Conservation (phyloP, 768 basidiomycete genomes). For the Hypholoma sublateritium region DNA sequence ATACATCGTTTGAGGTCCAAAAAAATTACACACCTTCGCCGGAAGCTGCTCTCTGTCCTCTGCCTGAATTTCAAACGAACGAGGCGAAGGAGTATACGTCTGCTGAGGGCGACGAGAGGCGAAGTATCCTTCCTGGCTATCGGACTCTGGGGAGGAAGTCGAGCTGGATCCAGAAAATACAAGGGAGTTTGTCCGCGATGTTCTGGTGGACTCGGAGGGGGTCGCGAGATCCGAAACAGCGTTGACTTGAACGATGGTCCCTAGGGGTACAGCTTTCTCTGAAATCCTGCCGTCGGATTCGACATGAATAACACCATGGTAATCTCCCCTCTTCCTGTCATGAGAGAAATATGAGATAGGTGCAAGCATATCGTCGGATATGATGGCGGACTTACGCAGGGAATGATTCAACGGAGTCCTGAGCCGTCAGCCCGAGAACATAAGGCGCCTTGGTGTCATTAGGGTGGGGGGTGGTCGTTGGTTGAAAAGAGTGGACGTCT, state of each 20-base stretch:
- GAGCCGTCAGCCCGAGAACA: not conserved
- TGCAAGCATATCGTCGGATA: not conserved
- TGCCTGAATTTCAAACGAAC: not conserved
- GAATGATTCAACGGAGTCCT: conserved; percentile 2
- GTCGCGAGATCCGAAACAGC: not conserved
- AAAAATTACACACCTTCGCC: not conserved
- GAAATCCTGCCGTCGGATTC: not conserved
- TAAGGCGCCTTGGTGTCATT: not conserved
- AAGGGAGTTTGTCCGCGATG: conserved; percentile 1
- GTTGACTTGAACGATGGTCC: not conserved
- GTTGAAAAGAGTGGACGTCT: conserved; percentile 2
- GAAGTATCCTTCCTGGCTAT: not conserved
- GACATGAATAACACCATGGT: not conserved
- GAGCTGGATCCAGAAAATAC: not conserved
- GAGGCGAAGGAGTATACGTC: not conserved
- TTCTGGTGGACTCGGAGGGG: not conserved
- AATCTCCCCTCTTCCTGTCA: not conserved
- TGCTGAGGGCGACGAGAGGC: not conserved
- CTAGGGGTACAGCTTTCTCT: not conserved
- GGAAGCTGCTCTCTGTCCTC: not conserved
- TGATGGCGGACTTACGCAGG: not conserved
- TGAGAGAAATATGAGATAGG: not conserved
- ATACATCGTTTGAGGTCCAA: not conserved
- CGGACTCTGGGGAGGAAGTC: not conserved
- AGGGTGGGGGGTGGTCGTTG: not conserved